These are phyloP conservation scores for Bruguiera parviflora DNA, from an alignment of 345 rosid species.

Conservation along the genomic window DNA sequence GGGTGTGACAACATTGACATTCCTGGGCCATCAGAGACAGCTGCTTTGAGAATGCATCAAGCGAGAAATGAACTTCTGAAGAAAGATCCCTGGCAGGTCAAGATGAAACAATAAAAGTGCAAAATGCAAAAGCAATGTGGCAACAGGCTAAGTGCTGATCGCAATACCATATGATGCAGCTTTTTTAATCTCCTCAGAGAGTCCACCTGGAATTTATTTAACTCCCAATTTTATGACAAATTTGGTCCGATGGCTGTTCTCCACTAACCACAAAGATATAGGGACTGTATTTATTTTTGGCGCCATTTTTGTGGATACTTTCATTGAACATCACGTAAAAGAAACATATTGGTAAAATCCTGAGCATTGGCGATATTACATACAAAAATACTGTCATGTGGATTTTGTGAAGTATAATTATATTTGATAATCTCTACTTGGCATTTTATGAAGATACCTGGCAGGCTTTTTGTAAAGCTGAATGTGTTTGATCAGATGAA, in stretches of 20 bases:
- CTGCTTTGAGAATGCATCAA: too few relatives aligned
- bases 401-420: background rate
- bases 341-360: background rate
- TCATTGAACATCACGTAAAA: too few relatives aligned
- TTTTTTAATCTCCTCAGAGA: too few relatives aligned
- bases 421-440: background rate
- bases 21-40: too few relatives aligned
- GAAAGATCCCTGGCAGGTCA: too few relatives aligned
- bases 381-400: background rate
- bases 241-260: background rate
- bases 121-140: too few relatives aligned
- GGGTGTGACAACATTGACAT: too few relatives aligned
- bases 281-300: background rate
- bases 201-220: background rate
- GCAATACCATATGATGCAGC: too few relatives aligned
- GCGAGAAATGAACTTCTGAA: too few relatives aligned
- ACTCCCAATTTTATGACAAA: background rate
- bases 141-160: too few relatives aligned
- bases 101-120: too few relatives aligned
- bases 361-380: background rate
- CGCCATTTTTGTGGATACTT: background rate
- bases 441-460: conserved; percentile 46
- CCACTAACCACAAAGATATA: conserved; percentile 12
- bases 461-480: conserved; percentile 78
- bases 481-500: conserved; percentile 85